Evolutionary conservation across 2,329 filamentous ascomycete species (phyloP).

Genomic region (Cercospora sesami): DNA sequence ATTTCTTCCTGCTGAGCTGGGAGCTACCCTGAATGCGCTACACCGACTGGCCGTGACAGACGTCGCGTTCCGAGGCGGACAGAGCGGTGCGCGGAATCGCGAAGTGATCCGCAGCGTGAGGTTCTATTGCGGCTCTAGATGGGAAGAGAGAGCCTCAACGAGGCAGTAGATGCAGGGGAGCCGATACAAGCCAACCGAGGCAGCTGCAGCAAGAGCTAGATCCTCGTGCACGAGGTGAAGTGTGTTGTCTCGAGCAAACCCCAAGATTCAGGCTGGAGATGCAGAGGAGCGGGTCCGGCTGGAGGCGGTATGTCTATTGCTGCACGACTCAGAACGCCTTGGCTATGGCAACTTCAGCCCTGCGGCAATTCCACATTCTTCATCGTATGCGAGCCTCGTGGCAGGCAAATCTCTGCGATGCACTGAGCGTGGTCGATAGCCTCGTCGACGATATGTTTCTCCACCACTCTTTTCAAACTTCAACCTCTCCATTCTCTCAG

Average conservation of each 20-base stretch:
- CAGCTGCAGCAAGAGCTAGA: background rate
- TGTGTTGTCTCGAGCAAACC: background rate
- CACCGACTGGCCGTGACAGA: background rate
- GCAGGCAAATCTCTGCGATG: background rate
- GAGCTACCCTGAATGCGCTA: constrained; percentile 10
- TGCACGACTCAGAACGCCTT: background rate
- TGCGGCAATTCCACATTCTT: background rate
- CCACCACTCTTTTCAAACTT: no score
- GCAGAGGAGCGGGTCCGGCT: background rate
- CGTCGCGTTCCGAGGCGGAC: constrained; percentile 5
- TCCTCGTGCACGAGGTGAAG: background rate
- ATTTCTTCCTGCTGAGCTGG: constrained; percentile 4
- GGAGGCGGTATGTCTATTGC: background rate
- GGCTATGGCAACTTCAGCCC: background rate
- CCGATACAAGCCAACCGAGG: background rate
- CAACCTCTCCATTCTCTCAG: background rate
- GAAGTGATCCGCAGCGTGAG: background rate
- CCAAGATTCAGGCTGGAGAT: background rate
- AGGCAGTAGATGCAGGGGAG: background rate
- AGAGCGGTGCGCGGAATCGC: constrained; percentile 2
- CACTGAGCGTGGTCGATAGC: background rate
- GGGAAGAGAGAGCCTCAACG: background rate
- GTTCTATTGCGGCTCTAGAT: background rate
- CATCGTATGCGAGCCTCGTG: background rate
- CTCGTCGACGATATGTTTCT: background rate